Base-by-base conservation (phyloP, 495 filamentous ascomycete species). In the Lichina pygmaea region DNA sequence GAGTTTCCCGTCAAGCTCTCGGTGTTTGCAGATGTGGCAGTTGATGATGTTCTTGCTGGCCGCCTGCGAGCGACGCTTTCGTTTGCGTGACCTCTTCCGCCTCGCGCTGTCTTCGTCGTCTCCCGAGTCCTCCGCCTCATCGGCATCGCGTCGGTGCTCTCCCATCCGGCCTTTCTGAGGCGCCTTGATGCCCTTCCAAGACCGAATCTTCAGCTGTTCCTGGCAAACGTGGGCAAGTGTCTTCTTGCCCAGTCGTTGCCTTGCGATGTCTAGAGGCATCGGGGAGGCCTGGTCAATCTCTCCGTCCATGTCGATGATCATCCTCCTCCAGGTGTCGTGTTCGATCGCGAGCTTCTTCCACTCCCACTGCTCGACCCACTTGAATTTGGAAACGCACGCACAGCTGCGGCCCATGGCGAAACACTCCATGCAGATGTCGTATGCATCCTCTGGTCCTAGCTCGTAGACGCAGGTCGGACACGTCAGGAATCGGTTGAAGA, bases 391-490 rank as follows among this genome's bases (percentile, higher is more conserved):
- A 34, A 89, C 67, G 52, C 89, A 97, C 7, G 64, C 66, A 56
- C 89, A 97, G 50, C 83, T 91, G 43, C 89, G 74, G 34, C 89
- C 89, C 73, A 93, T 86, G 12, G 72, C 76, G 51, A 86, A 95
- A 56, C 89, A 97, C 40, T 97, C 86, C 75, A 97, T 82, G 56
- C 89, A 97, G 10, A 97, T 70, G 54, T 97, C 89, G 54, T 94
- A 97, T 0, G 77, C 72, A 48, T 86, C 78, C 44, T 82, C 70
- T 6, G 71, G 72, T 13, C 70, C 79, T 33, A 65, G 61, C 13
- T 60, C 61, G 8, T 60, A 58, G 13, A 58, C 54, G 55, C 89
- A 95, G 36, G 68, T 68, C 34, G 78, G 75, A 58, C 89, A 97
- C 5, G 85, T 91, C 33, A 97, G 62, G 53, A 95, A 97, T 7